Conservation (phyloP, 768 basidiomycete genomes). For the Pulveroboletus sp. region DNA sequence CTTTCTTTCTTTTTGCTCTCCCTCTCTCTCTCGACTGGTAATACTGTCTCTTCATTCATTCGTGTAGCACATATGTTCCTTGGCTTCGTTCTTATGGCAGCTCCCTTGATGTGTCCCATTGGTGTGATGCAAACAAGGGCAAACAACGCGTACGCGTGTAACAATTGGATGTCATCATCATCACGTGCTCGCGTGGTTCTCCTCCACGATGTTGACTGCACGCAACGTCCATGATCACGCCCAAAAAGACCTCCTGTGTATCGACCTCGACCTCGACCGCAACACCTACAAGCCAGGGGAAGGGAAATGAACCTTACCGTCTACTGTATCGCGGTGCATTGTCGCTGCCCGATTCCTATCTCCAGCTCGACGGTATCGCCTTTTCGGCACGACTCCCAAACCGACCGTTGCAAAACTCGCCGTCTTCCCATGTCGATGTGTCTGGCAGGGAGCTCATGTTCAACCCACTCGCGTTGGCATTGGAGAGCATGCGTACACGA, state of each 20-base stretch:
- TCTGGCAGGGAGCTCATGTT: constrained; percentile 45
- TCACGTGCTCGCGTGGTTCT: neutral
- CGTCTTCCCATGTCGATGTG: constrained; percentile 28
- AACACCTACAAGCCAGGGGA: neutral
- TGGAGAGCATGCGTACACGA: constrained; percentile 80
- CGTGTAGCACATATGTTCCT: neutral
- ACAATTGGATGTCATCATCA: too few relatives aligned
- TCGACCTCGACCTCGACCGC: neutral
- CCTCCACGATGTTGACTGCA: constrained; percentile 10
- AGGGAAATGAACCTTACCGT: constrained; percentile 32
- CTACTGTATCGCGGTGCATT: constrained; percentile 76
- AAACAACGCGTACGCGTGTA: constrained; percentile 15
- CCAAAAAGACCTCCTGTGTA: constrained; percentile 7
- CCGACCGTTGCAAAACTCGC: constrained; percentile 27
- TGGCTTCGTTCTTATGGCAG: neutral
- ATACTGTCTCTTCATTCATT: neutral
- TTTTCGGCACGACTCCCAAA: constrained; percentile 52
- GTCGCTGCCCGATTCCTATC: constrained; percentile 68
- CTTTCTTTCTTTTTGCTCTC: constrained; percentile 2
- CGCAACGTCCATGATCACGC: too few relatives aligned
- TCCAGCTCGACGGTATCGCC: constrained; percentile 71
- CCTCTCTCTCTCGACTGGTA: neutral
- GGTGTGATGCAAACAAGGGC: constrained; percentile 1
- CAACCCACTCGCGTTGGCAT: constrained; percentile 65
- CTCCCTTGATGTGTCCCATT: neutral